Evolutionary conservation across 257 asterid species (phyloP).

Genomic region (Gentiana straminea): DNA sequence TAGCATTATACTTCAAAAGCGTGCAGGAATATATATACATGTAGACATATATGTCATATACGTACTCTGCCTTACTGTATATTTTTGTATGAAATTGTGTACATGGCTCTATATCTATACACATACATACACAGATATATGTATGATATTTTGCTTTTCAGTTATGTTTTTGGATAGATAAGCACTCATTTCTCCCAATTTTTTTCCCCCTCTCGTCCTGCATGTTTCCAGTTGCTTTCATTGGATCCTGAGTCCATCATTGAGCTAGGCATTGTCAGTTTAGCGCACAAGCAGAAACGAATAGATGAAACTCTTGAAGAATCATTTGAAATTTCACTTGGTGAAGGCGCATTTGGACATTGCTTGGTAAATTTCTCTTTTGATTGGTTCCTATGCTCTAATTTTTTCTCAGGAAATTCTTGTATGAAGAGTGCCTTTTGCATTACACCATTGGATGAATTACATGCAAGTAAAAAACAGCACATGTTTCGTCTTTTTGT

Average conservation of each 20-base stretch:
- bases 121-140: no score
- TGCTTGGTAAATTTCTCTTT: constrained; percentile 51
- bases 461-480: no score
- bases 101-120: no score
- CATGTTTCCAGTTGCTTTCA: constrained; percentile 49
- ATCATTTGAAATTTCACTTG: constrained; percentile 66
- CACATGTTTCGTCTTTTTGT: neutral
- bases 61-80: no score
- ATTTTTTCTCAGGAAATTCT: constrained; percentile 4
- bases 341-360: constrained; percentile 58
- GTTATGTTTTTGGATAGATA: neutral
- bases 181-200: no score
- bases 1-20: no score
- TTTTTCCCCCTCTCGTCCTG: no score
- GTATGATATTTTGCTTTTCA: no score
- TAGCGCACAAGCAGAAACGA: constrained; percentile 48
- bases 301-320: constrained; percentile 52
- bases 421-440: neutral
- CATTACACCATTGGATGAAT: neutral
- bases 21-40: no score
- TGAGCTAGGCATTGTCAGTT: constrained; percentile 54
- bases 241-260: constrained; percentile 53
- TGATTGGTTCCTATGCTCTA: constrained; percentile 10
- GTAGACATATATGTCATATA: no score
- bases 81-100: no score